A percentile compares a stretch with the other conserved stretches of the same genome.
Evolutionary conservation across 768 basidiomycete genomes (phyloP).

Genomic region (Gyrodon lividus): DNA sequence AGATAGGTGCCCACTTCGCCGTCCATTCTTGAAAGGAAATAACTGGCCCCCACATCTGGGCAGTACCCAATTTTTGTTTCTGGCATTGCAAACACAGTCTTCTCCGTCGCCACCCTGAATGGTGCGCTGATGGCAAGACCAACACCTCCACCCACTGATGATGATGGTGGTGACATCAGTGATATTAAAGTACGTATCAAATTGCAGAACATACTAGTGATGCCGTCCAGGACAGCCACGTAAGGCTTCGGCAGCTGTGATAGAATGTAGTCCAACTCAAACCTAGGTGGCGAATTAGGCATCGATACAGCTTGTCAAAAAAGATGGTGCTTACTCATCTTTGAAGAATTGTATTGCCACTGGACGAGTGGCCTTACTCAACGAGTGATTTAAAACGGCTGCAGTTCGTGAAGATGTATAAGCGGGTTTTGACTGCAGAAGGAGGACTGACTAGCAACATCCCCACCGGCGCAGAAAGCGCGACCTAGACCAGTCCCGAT

Average conservation of each 20-base stretch:
- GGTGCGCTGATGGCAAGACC: constrained; percentile 82
- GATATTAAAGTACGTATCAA: constrained; percentile 7
- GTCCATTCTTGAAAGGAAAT: constrained; percentile 86
- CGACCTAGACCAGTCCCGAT: constrained; percentile 68
- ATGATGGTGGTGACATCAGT: constrained; percentile 7
- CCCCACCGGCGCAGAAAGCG: constrained; percentile 94
- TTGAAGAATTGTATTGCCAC: constrained; percentile 87
- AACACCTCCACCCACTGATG: constrained; percentile 90
- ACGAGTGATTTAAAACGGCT: constrained; percentile 60
- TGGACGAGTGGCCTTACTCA: constrained; percentile 48
- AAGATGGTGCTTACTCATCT: constrained; percentile 62
- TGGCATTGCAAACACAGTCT: constrained; percentile 92
- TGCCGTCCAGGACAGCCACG: constrained; percentile 85
- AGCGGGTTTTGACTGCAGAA: neutral
- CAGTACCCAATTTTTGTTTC: constrained; percentile 90
- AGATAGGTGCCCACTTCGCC: constrained; percentile 95
- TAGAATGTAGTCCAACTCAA: constrained; percentile 74
- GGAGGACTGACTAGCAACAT: constrained; percentile 73
- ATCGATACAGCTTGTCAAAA: constrained; percentile 7
- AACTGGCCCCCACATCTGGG: constrained; percentile 92
- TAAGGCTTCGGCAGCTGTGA: constrained; percentile 83
- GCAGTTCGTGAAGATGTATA: constrained; percentile 5
- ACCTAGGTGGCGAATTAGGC: constrained; percentile 44
- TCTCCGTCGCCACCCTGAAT: constrained; percentile 92
- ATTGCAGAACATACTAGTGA: constrained; percentile 65